A percentile compares a stretch with the other conserved stretches of the same genome.
Conservation (phyloP, 495 filamentous ascomycete species). For the Neurospora sp. region DNA sequence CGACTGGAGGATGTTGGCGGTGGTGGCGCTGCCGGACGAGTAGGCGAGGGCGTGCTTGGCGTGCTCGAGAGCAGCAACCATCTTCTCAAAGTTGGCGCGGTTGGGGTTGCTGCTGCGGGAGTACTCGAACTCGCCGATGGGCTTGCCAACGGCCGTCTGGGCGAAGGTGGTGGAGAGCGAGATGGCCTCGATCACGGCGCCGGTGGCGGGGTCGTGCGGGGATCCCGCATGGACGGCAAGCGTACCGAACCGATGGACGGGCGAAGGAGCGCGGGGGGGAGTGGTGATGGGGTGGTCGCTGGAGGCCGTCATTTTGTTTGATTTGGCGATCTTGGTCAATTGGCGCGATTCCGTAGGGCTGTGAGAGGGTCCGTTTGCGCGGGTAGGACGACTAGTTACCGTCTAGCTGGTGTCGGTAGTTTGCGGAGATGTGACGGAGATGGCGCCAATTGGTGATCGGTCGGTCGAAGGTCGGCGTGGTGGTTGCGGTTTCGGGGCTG, state of each 20-base stretch:
- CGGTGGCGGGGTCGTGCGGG: constrained; percentile 80
- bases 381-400: neutral
- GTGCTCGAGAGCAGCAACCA: constrained; percentile 83
- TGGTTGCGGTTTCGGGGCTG: neutral
- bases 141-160: constrained; percentile 74
- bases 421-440: neutral
- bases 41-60: constrained; percentile 92
- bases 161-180: constrained; percentile 92
- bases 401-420: neutral
- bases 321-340: neutral
- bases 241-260: constrained; percentile 65
- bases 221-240: constrained; percentile 88
- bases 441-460: neutral
- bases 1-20: constrained; percentile 84
- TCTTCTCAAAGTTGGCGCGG: constrained; percentile 83
- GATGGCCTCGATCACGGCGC: constrained; percentile 91
- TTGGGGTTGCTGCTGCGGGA: constrained; percentile 88
- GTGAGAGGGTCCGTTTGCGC: neutral
- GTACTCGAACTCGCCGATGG: constrained; percentile 84
- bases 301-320: constrained; percentile 25
- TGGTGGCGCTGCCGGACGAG: constrained; percentile 88
- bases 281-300: constrained; percentile 32
- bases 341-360: neutral
- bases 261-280: constrained; percentile 31
- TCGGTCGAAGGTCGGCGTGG: neutral